These are phyloP conservation scores for Stropharia rugosoannulata DNA, from an alignment of 768 basidiomycete genomes.

Conservation along the genomic window DNA sequence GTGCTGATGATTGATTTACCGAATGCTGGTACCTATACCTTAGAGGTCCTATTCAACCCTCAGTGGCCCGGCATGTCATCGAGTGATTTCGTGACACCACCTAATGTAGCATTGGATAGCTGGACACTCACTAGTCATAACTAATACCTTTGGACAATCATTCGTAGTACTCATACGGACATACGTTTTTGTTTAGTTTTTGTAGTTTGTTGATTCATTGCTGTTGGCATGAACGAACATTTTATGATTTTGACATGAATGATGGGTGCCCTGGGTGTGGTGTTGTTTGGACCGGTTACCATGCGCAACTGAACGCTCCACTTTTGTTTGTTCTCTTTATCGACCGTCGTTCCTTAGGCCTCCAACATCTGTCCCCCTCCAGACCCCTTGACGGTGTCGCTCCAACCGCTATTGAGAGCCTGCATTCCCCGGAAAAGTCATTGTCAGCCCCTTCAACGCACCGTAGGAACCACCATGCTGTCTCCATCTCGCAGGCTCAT, in stretches of 20 bases:
- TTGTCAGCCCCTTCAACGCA: background rate
- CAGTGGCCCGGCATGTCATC: constrained; percentile 76
- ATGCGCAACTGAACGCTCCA: constrained; percentile 8
- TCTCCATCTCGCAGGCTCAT: constrained; percentile 41
- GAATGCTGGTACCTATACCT: constrained; percentile 62
- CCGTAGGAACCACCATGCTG: constrained; percentile 42
- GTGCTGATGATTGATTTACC: constrained; percentile 74
- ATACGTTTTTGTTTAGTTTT: background rate
- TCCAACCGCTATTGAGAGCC: constrained; percentile 15
- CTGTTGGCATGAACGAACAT: constrained; percentile 10
- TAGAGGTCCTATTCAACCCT: constrained; percentile 92
- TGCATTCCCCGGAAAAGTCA: constrained; percentile 5
- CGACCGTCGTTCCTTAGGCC: constrained; percentile 6
- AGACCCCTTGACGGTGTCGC: constrained; percentile 29
- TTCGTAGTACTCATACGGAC: constrained; percentile 12
- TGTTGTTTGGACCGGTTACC: constrained; percentile 21
- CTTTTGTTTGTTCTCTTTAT: background rate
- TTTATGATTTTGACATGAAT: constrained; percentile 11
- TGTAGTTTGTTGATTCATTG: constrained; percentile 3
- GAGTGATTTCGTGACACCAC: constrained; percentile 64
- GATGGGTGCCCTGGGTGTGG: constrained; percentile 12
- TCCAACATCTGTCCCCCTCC: constrained; percentile 8
- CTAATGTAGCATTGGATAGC: constrained; percentile 61
- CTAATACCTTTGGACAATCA: constrained; percentile 25
- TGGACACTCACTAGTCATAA: constrained; percentile 86